Conservation (phyloP, 164 flowering plant genomes). For the Cinnamomum micranthum region DNA sequence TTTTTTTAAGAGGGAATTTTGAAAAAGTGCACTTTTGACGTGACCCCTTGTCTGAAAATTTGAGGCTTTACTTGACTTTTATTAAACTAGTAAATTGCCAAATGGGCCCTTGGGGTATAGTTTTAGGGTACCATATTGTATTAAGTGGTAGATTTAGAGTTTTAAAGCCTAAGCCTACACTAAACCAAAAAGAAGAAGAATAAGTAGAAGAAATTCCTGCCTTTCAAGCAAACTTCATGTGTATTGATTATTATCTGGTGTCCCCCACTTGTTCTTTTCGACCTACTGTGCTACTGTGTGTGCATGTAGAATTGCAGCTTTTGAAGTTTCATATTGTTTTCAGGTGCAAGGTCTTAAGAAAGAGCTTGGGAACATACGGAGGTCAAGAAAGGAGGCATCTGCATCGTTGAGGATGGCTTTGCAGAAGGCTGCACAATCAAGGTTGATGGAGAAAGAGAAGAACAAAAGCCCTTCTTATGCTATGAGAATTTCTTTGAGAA, state of each 20-base stretch:
- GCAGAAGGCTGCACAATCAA: constrained; percentile 89
- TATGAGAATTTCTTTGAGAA: constrained; percentile 92
- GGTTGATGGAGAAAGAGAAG: constrained; percentile 96
- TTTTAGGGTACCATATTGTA: too few species aligned
- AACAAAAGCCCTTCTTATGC: constrained; percentile 98
- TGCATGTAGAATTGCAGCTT: not conserved
- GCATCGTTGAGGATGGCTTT: constrained; percentile 74
- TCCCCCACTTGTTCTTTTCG: not conserved
- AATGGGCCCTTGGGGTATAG: too few species aligned
- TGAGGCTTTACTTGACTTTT: too few species aligned
- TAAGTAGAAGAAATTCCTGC: not conserved
- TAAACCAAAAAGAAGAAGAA: too few species aligned
- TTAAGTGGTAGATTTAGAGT: too few species aligned
- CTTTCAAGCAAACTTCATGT: not conserved
- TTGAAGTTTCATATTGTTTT: not conserved
- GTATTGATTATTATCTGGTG: not conserved
- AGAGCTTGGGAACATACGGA: constrained; percentile 62
- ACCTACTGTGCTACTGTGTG: not conserved
- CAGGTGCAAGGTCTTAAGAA: constrained; percentile 83
- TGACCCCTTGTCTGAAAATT: too few species aligned
- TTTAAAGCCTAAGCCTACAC: too few species aligned
- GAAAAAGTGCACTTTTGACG: too few species aligned
- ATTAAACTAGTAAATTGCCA: too few species aligned
- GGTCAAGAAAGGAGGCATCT: constrained; percentile 78
- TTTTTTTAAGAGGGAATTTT: too few species aligned